Conservation (phyloP, 2,329 filamentous ascomycete species). For the Hortaea sp. region DNA sequence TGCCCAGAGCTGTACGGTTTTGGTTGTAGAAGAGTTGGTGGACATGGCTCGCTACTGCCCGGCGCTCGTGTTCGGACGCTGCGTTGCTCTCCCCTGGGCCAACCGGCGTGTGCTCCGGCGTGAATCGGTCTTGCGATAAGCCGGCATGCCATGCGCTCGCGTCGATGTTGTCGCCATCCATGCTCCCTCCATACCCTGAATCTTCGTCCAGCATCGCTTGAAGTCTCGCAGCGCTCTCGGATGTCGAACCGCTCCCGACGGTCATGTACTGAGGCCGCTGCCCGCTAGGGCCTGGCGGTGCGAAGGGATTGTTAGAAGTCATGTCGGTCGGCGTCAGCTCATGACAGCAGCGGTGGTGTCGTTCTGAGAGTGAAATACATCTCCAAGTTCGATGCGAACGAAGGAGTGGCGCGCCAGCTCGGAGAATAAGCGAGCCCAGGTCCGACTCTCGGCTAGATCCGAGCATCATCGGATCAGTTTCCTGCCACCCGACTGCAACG, state of each 20-base stretch:
- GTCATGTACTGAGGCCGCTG: slow-evolving; percentile 60
- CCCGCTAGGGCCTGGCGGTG: slow-evolving; percentile 16
- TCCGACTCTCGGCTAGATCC: too few relatives aligned
- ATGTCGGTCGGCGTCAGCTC: slow-evolving; percentile 12
- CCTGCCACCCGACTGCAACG: too few relatives aligned
- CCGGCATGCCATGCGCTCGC: slow-evolving; percentile 44
- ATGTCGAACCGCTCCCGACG: slow-evolving; percentile 71
- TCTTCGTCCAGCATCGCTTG: slow-evolving; percentile 76
- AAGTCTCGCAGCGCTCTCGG: slow-evolving; percentile 69
- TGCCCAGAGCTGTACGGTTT: slow-evolving; percentile 76
- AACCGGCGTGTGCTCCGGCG: slow-evolving; percentile 45
- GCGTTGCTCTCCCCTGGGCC: slow-evolving; percentile 38
- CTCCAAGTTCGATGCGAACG: too few relatives aligned
- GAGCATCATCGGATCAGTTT: too few relatives aligned
- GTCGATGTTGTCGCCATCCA: slow-evolving; percentile 51
- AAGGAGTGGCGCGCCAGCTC: too few relatives aligned
- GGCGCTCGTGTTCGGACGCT: slow-evolving; percentile 52
- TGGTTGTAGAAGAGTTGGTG: slow-evolving; percentile 93
- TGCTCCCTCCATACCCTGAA: slow-evolving; percentile 83
- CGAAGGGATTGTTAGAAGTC: slow-evolving; percentile 24
- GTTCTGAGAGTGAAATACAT: too few relatives aligned
- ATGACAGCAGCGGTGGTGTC: neutral
- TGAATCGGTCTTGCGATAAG: slow-evolving; percentile 48
- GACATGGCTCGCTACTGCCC: slow-evolving; percentile 67
- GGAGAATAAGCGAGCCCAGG: too few relatives aligned